Conservation (phyloP, 208 protist species). For the Leishmania lainsoni region DNA sequence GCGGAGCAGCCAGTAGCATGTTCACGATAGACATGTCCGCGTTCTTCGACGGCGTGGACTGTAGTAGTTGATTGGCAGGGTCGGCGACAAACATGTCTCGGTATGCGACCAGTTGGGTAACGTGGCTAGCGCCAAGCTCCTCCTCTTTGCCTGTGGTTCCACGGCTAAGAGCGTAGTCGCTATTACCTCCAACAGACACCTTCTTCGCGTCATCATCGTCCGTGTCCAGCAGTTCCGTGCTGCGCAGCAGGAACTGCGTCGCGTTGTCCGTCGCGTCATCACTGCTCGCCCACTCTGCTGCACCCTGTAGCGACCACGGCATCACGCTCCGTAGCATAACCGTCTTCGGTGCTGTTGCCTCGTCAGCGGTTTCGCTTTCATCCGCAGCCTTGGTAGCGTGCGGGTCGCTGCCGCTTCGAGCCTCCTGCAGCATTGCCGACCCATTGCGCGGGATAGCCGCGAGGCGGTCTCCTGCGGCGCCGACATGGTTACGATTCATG, state of each 20-base stretch:
- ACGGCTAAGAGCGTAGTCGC: background rate
- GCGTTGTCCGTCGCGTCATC: slow-evolving; percentile 9
- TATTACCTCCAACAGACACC: background rate
- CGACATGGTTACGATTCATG: background rate
- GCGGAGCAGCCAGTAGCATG: background rate
- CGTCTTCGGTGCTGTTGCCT: background rate
- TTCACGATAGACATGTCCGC: slow-evolving; percentile 9
- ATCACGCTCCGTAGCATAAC: slow-evolving; percentile 11
- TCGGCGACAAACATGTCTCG: background rate
- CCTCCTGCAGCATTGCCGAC: background rate
- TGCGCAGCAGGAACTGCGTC: slow-evolving; percentile 19
- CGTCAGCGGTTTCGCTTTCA: no score
- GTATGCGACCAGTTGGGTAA: background rate
- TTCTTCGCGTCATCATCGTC: slow-evolving; percentile 6
- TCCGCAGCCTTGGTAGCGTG: background rate
- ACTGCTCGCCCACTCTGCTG: background rate
- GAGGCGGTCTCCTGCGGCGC: background rate
- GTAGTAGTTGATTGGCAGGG: background rate
- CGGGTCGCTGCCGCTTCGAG: background rate
- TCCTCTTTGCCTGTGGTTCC: background rate
- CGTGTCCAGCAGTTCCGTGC: slow-evolving; percentile 15
- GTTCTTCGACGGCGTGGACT: background rate
- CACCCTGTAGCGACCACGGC: slow-evolving; percentile 21
- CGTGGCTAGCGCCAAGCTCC: background rate
- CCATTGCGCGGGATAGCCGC: background rate